phyloP scores from a whole-genome alignment of 2,329 filamentous ascomycete species.

The Ophiostoma triangulosporum region DNA sequence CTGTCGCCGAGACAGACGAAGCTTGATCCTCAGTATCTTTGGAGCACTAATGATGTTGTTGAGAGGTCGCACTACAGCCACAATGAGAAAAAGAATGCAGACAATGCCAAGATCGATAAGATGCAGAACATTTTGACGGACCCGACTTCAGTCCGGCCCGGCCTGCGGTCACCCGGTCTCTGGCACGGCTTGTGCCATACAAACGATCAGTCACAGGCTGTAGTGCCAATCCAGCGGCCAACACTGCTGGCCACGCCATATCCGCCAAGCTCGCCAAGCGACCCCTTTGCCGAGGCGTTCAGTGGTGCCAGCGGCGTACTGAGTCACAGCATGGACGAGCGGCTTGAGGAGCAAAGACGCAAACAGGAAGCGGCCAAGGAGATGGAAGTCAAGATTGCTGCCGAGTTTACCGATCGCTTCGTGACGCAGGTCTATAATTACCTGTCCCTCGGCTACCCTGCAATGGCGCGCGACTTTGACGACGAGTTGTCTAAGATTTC shows the following conservation, averaged over 20 bases:
- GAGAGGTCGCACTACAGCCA: slow-evolving; percentile 33
- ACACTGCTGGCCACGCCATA: slow-evolving; percentile 38
- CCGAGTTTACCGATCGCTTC: slow-evolving; percentile 71
- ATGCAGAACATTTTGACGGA: background rate
- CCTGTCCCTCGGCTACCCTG: slow-evolving; percentile 80
- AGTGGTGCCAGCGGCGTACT: slow-evolving; percentile 4
- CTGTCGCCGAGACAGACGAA: slow-evolving; percentile 72
- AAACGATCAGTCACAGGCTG: slow-evolving; percentile 21
- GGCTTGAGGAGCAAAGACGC: slow-evolving; percentile 33
- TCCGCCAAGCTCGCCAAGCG: slow-evolving; percentile 27
- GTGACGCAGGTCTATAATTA: slow-evolving; percentile 97
- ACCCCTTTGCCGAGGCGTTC: slow-evolving; percentile 31
- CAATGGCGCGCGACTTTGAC: slow-evolving; percentile 71
- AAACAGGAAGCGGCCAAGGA: slow-evolving; percentile 25
- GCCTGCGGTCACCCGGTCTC: slow-evolving; percentile 33
- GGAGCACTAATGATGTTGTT: slow-evolving; percentile 29
- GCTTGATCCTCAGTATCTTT: slow-evolving; percentile 64
- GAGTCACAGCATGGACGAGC: slow-evolving; percentile 25
- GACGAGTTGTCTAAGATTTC: slow-evolving; percentile 75
- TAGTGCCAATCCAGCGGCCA: slow-evolving; percentile 32
- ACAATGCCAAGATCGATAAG: background rate
- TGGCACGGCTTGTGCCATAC: slow-evolving; percentile 63
- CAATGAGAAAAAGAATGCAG: background rate
- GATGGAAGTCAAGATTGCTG: slow-evolving; percentile 37
- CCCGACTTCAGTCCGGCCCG: background rate